Conservation (phyloP, 2,329 filamentous ascomycete species). For the Aureobasidium musti region DNA sequence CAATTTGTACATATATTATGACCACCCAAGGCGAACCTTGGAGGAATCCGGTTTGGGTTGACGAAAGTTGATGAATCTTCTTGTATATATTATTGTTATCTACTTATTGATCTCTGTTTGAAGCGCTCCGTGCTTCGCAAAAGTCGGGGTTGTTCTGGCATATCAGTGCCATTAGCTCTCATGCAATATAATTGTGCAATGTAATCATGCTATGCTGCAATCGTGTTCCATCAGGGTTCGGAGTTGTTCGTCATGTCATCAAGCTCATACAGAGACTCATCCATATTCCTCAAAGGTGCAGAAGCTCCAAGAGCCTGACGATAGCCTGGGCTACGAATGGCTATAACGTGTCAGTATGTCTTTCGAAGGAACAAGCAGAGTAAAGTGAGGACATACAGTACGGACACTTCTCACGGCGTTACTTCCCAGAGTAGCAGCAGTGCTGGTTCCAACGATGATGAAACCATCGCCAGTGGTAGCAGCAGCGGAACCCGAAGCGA, state of each 20-base stretch:
- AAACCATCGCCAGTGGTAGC: constrained; percentile 36
- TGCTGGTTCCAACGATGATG: constrained; percentile 38
- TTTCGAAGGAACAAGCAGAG: no score
- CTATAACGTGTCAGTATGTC: constrained; percentile 29
- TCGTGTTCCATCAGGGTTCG: not conserved
- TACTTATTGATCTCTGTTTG: not conserved
- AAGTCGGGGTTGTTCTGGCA: not conserved
- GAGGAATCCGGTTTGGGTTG: not conserved
- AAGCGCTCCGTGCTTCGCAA: not conserved
- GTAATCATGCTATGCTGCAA: not conserved
- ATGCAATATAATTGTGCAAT: not conserved
- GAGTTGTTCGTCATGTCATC: constrained; percentile 15
- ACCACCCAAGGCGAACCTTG: not conserved
- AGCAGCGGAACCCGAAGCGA: constrained; percentile 31
- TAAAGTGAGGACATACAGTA: constrained; percentile 37
- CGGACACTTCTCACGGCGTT: constrained; percentile 36
- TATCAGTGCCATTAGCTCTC: not conserved
- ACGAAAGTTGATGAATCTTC: constrained; percentile 1
- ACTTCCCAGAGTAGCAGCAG: constrained; percentile 41
- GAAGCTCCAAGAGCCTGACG: constrained; percentile 35
- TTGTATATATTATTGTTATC: constrained; percentile 18
- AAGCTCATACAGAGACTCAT: not conserved
- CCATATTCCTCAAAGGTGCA: constrained; percentile 33
- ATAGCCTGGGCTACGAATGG: constrained; percentile 36
- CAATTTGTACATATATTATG: constrained; percentile 7